phyloP scores from a whole-genome alignment of 176 grass and related monocot genomes.

The Avena atlantica region DNA sequence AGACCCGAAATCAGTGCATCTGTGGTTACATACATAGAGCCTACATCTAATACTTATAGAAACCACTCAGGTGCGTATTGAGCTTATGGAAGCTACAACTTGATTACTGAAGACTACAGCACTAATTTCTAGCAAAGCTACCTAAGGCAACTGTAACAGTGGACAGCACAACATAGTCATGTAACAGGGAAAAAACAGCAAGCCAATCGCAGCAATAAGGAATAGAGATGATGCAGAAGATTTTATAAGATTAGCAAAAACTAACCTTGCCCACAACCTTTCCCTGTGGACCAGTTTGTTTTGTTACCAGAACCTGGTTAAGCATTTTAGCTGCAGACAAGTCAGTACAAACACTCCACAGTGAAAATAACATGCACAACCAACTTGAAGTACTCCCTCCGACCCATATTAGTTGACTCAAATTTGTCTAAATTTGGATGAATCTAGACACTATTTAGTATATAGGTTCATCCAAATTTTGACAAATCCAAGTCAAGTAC shows the following conservation, averaged over 20 bases:
- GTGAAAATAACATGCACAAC: background rate
- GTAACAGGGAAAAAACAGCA: slow-evolving; percentile 10
- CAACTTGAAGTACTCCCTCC: background rate
- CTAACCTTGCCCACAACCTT: slow-evolving; percentile 98
- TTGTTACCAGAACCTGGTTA: slow-evolving; percentile 94
- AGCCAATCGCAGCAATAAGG: slow-evolving; percentile 18
- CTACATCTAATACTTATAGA: background rate
- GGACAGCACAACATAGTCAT: background rate
- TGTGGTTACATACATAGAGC: background rate
- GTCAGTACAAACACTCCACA: slow-evolving; percentile 20
- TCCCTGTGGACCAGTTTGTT: slow-evolving; percentile 92
- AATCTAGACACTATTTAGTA: no score
- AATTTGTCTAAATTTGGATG: no score
- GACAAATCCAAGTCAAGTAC: no score
- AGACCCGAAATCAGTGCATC: background rate
- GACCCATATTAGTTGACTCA: no score
- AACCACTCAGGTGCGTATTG: background rate
- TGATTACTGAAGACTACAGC: background rate
- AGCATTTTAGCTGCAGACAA: slow-evolving; percentile 94
- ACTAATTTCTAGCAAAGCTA: slow-evolving; percentile 28
- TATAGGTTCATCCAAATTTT: no score
- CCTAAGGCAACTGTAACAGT: background rate
- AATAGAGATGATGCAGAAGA: slow-evolving; percentile 26
- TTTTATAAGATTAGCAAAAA: slow-evolving; percentile 1
- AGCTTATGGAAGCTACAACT: slow-evolving; percentile 18